Evolutionary conservation across 192 early-diverging fungal genomes (phyloP), one percentile per base, ranked within the genome.

Genomic region (Lunasporangiospora selenospora): DNA sequence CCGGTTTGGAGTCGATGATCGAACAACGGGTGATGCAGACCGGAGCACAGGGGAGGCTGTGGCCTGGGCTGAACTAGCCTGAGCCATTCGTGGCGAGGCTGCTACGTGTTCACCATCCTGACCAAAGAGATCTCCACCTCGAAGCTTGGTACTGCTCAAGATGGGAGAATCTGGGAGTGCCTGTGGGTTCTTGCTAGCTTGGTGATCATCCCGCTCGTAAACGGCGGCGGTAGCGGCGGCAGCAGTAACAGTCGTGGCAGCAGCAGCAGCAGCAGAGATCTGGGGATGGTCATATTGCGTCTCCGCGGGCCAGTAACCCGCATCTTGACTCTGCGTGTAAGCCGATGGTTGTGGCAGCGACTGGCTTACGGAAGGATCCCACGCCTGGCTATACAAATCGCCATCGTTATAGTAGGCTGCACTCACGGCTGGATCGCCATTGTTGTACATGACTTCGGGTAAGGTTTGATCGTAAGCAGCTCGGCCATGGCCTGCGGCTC

Each of bases 401-500:
- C 37, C 37, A 12, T 47, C 62, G 3, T 54, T 40, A 29, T 58
- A 67, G 57, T 53, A 67, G 41, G 56, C 65, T 13, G 54, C n/a
- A n/a, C n/a, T 34, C 2, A 34, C 43, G 4, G 41, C 49, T 0
- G 49, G 39, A 46, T 50, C 55, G 6, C 56, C 54, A 13, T 57
- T 39, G 11, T 57, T 58, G 50, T 67, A 67, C 65, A 67, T 59
- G 33, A 53, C 49, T 8, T 59, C 56, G 26, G 65, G 65, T 21
- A 67, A 18, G 27, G 58, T 58, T 23, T 67, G 65, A 38, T 67
- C 65, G 39, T 59, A 67, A 1, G 56, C 57, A 7, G 32, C 7
- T 16, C 57, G 56, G 18, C 33, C 34, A 8, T 24, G 7, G 12
- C 39, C 30, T 49, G 58, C 58, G 1, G n/a, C 5, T 27, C 24